Evolutionary conservation across 2,329 filamentous ascomycete genomes (phyloP).

Genomic region (Pseudonectria buxi): DNA sequence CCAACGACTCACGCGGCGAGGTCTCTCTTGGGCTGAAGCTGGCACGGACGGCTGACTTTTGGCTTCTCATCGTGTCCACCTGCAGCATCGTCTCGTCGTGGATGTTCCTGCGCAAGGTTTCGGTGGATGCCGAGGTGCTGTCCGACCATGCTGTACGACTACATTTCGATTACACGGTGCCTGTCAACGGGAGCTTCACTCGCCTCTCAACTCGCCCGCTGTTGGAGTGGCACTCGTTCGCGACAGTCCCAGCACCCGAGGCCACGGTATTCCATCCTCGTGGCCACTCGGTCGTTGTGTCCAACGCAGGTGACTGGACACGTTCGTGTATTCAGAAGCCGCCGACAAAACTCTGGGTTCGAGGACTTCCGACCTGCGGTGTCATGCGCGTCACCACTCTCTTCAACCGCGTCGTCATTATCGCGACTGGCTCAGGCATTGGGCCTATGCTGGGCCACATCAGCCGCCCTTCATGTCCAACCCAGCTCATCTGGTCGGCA

Average conservation of each 20-base stretch:
- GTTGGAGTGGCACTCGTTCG: constrained; percentile 70
- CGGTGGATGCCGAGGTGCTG: constrained; percentile 58
- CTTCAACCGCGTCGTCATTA: constrained; percentile 58
- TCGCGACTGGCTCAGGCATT: constrained; percentile 68
- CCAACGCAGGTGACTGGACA: constrained; percentile 73
- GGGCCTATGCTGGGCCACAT: constrained; percentile 60
- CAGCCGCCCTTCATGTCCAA: constrained; percentile 40
- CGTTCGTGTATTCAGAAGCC: constrained; percentile 53
- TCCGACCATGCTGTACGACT: constrained; percentile 67
- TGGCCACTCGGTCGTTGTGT: constrained; percentile 63
- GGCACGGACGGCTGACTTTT: constrained; percentile 45
- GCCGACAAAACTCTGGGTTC: constrained; percentile 58
- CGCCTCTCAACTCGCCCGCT: constrained; percentile 58
- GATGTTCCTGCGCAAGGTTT: constrained; percentile 61
- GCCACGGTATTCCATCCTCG: constrained; percentile 15
- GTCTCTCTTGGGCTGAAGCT: constrained; percentile 30
- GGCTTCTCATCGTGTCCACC: constrained; percentile 61
- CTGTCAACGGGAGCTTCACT: constrained; percentile 39
- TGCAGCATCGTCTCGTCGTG: constrained; percentile 64
- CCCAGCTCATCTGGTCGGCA: constrained; percentile 64
- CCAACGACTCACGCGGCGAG: constrained; percentile 35
- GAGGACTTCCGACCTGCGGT: constrained; percentile 59
- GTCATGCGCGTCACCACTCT: constrained; percentile 61
- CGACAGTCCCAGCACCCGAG: constrained; percentile 57
- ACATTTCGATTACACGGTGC: constrained; percentile 58